Base-by-base conservation (phyloP, 257 asterid species). In the Asclepias syriaca region DNA sequence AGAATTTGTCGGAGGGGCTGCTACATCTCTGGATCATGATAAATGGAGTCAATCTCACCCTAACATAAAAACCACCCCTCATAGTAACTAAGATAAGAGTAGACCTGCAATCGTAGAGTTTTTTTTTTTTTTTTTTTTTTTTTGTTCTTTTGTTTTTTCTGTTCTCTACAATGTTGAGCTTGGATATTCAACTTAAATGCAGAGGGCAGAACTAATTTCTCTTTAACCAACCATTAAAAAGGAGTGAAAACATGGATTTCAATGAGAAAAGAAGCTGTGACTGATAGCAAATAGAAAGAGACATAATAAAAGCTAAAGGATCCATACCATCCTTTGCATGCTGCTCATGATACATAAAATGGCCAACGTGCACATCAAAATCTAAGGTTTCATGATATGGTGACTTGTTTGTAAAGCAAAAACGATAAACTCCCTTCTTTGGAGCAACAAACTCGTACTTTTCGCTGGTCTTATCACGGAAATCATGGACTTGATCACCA, bases 331-430 rank as follows among this genome's bases (percentile, higher is more conserved):
- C 98, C 82, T 89, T 93, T 70, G 98, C 98, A 75, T 93, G 98
- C 83, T 90, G 94, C 11, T 90, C 96, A 3, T 84, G 84, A 82
- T 83, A 91, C 56, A 80, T 21, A 69, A 85, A 89, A 79, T 93
- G 96, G 53, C 89, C 94, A 50, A 92, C 92, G 73, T 89, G 96
- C 56, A 90, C 93, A 65, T 93, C 98, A 79, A 93, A 93, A 82
- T 90, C 97, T 49, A 93, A 60, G 37, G 96, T 90, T 78, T 89
- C 97, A 55, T 90, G 98, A 73, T 90, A 93, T 8, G 98, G 97
- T 51, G 98, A 93, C 74, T 87, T 93, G 71, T 91, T 93, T 16
- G 94, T 83, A 82, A 93, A 93, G 77, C 98, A 93, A 70, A 93
- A 93, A 32, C 82, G 93, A 74, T 90, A 80, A 60, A 93, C 81